Percentiles rank a stretch among this genome's conserved stretches.
Conservation (phyloP, 1,284 basidiomycete species). For the Phlebopus sp. region DNA sequence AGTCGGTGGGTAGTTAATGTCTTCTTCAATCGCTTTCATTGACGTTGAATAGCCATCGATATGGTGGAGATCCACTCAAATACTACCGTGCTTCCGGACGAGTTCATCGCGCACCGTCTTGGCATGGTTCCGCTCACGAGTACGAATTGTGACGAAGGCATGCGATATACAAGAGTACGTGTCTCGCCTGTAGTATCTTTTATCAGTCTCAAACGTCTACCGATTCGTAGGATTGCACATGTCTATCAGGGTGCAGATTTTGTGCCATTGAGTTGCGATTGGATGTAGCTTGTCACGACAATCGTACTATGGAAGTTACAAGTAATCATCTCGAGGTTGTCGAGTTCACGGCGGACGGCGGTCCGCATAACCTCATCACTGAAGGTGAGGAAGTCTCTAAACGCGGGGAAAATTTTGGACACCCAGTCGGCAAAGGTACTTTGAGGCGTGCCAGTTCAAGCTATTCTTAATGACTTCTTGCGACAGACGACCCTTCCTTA, state of each 20-base stretch:
- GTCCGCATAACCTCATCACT: conserved; percentile 35
- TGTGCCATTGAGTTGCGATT: conserved; percentile 79
- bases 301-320: conserved; percentile 77
- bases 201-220: conserved; percentile 7
- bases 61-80: conserved; percentile 93
- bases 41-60: conserved; percentile 77
- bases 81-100: conserved; percentile 93
- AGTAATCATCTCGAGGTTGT: conserved; percentile 73
- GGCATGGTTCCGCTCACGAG: conserved; percentile 93
- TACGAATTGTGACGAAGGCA: conserved; percentile 78
- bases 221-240: conserved; percentile 74
- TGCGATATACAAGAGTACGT: conserved; percentile 77
- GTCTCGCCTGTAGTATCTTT: conserved; percentile 1
- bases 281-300: conserved; percentile 68
- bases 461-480: conserved; percentile 4
- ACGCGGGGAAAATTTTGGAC: conserved; percentile 76
- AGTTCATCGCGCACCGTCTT: conserved; percentile 95
- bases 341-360: conserved; percentile 38
- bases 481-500: conserved; percentile 54
- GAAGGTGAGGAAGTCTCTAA: conserved; percentile 71
- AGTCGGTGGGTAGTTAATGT: conserved; percentile 60
- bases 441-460: conserved; percentile 3
- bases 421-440: conserved; percentile 82
- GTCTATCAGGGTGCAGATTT: conserved; percentile 72
- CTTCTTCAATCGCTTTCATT: conserved; percentile 3